Evolutionary conservation across 2,329 filamentous ascomycete species (phyloP).

Genomic region (Xylaria sp.): DNA sequence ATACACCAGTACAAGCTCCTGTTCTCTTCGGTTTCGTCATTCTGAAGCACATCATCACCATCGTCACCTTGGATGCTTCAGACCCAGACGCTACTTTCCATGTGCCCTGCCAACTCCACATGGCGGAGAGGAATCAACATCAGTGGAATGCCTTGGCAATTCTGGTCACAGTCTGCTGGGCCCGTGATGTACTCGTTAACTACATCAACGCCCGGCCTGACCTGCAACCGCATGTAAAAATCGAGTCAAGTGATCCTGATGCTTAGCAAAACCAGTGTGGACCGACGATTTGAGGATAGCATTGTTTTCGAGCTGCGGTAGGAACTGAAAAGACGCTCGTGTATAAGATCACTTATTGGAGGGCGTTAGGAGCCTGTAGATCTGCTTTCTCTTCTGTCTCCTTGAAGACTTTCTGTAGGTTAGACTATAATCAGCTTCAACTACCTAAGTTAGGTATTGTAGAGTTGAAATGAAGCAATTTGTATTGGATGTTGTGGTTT

Average conservation of each 20-base stretch:
- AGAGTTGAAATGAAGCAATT: neutral
- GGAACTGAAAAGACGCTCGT: neutral
- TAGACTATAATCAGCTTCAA: neutral
- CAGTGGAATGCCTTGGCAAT: conserved; percentile 51
- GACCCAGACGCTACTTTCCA: conserved; percentile 43
- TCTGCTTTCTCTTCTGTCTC: neutral
- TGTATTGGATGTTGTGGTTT: neutral
- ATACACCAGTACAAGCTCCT: conserved; percentile 37
- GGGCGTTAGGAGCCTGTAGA: neutral
- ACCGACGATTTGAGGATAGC: neutral
- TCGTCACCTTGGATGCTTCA: conserved; percentile 48
- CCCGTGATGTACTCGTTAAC: conserved; percentile 45
- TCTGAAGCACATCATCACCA: conserved; percentile 47
- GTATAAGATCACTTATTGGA: neutral
- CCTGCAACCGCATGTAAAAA: conserved; percentile 19
- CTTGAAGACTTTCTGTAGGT: neutral
- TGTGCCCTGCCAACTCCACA: conserved; percentile 47
- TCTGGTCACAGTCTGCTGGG: conserved; percentile 51
- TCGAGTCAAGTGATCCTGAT: conserved; percentile 43
- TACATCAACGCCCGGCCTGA: conserved; percentile 30
- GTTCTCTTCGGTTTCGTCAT: conserved; percentile 50
- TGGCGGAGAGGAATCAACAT: conserved; percentile 48
- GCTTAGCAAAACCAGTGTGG: conserved; percentile 41
- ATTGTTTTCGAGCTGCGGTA: neutral
- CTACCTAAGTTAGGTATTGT: neutral